Percentiles rank a stretch among this genome's conserved stretches.
Conservation (phyloP, 1,139 yeast genomes). For the Arxiozyma slooffiae region DNA sequence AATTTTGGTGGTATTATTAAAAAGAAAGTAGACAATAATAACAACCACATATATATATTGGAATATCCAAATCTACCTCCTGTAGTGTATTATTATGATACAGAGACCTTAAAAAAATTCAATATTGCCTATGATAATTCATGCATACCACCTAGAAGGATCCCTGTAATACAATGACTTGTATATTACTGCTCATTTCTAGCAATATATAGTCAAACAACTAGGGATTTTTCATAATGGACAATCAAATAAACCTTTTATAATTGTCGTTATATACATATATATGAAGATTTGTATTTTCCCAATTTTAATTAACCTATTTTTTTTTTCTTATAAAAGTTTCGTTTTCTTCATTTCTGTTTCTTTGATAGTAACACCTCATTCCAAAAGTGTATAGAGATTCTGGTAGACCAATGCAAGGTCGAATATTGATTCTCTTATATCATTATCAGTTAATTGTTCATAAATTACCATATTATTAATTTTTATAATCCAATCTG, state of each 20-base stretch:
- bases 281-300: too few species aligned
- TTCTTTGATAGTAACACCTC: conserved; percentile 2
- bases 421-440: conserved; percentile 61
- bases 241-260: neutral
- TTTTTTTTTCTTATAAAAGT: too few species aligned
- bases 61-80: conserved; percentile 32
- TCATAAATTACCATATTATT: conserved; percentile 62
- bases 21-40: conserved; percentile 15
- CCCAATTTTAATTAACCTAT: too few species aligned
- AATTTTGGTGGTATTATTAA: conserved; percentile 27
- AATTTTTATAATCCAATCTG: conserved; percentile 79
- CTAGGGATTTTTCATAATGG: neutral
- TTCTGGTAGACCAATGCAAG: conserved; percentile 76
- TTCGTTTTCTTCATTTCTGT: conserved; percentile 10
- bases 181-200: neutral
- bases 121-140: conserved; percentile 13
- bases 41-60: conserved; percentile 12
- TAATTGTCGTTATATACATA: too few species aligned
- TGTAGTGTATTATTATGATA: conserved; percentile 19
- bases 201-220: too few species aligned
- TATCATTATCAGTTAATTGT: conserved; percentile 50
- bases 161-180: conserved; percentile 4
- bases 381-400: conserved; percentile 60
- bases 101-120: conserved; percentile 15
- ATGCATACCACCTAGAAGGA: neutral